phyloP scores from a whole-genome alignment of 768 basidiomycete species.

The Boletus sp. region DNA sequence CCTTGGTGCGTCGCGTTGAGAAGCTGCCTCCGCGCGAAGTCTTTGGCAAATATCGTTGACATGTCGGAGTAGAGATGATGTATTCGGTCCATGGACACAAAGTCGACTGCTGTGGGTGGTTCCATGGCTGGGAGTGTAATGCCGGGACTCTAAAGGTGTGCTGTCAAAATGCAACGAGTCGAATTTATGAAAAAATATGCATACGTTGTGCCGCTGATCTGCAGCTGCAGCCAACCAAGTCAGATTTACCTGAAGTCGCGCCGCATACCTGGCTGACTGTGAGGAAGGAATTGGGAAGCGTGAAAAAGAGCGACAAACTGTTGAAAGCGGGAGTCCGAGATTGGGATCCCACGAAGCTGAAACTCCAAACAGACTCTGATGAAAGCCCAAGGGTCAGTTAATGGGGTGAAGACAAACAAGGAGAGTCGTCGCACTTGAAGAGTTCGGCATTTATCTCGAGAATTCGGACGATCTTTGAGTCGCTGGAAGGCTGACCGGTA shows the following conservation, averaged over 20 bases:
- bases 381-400: slow-evolving; percentile 2
- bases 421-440: slow-evolving; percentile 48
- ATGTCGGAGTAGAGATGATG: slow-evolving; percentile 63
- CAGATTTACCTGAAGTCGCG: slow-evolving; percentile 67
- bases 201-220: slow-evolving; percentile 54
- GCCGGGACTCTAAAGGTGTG: slow-evolving; percentile 28
- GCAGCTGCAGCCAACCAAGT: slow-evolving; percentile 69
- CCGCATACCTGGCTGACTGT: slow-evolving; percentile 47
- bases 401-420: not conserved
- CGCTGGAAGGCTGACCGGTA: slow-evolving; percentile 7
- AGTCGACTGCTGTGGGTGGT: slow-evolving; percentile 50
- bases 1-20: slow-evolving; percentile 29
- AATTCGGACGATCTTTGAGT: slow-evolving; percentile 53
- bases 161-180: slow-evolving; percentile 6
- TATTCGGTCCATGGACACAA: slow-evolving; percentile 56
- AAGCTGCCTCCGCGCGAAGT: slow-evolving; percentile 47
- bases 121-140: slow-evolving; percentile 58
- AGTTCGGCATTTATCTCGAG: slow-evolving; percentile 70
- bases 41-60: slow-evolving; percentile 60
- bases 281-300: slow-evolving; percentile 7
- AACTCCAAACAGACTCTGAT: slow-evolving; percentile 61
- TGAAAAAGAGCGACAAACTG: slow-evolving; percentile 44
- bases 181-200: slow-evolving; percentile 19
- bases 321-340: slow-evolving; percentile 50
- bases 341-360: slow-evolving; percentile 49